A percentile compares a stretch with the other conserved stretches of the same genome.
Evolutionary conservation across 192 early-diverging fungal genomes (phyloP).

Genomic region (Coemansia reversa): DNA sequence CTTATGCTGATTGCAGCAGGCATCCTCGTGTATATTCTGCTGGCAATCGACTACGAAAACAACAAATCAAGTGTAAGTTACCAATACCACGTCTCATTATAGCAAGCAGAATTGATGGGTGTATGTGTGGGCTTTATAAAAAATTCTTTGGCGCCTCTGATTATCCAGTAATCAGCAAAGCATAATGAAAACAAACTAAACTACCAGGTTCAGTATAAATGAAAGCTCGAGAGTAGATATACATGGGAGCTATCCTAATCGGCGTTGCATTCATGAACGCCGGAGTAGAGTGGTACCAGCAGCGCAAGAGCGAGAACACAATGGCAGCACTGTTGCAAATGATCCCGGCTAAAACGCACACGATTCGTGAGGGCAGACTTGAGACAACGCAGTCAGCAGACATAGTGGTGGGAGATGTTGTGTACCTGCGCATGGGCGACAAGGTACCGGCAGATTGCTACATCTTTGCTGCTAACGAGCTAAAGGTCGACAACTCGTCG

Average conservation of each 20-base stretch:
- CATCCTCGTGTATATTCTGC: slow-evolving; percentile 76
- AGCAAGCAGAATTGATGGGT: no score
- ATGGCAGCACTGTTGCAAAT: slow-evolving; percentile 89
- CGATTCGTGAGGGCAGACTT: slow-evolving; percentile 74
- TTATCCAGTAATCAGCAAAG: no score
- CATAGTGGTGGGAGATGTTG: slow-evolving; percentile 85
- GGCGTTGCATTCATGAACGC: slow-evolving; percentile 88
- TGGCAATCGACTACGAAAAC: slow-evolving; percentile 68
- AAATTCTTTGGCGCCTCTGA: no score
- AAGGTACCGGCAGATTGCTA: slow-evolving; percentile 92
- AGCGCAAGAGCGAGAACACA: slow-evolving; percentile 84
- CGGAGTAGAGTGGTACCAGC: slow-evolving; percentile 89
- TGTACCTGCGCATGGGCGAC: slow-evolving; percentile 88
- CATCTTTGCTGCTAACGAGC: slow-evolving; percentile 74
- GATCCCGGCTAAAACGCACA: slow-evolving; percentile 83
- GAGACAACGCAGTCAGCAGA: slow-evolving; percentile 65
- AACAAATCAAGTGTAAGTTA: slow-evolving; percentile 77
- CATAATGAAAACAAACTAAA: no score
- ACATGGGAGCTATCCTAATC: slow-evolving; percentile 88
- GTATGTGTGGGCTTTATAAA: no score
- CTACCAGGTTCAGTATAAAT: neutral
- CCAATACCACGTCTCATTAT: no score
- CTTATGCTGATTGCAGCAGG: slow-evolving; percentile 81
- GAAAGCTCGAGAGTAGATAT: slow-evolving; percentile 56
- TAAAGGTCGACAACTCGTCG: slow-evolving; percentile 97